These are phyloP conservation scores for Aspergillus tubingensis DNA, from an alignment of 2,329 filamentous ascomycete species.

Conservation along the genomic window DNA sequence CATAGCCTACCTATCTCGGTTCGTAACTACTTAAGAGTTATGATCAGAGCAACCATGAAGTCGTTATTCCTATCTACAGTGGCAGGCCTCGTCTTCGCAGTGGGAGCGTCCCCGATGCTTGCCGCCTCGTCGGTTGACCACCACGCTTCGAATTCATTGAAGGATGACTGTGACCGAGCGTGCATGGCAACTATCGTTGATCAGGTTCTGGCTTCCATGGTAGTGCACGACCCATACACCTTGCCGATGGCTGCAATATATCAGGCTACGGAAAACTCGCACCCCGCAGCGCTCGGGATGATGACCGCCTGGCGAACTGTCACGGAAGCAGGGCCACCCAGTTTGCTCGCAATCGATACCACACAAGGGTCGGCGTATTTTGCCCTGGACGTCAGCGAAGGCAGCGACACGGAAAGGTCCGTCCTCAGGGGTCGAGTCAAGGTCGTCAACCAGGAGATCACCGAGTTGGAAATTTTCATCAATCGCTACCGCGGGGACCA, in stretches of 20 bases:
- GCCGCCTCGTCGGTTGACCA: too few relatives aligned
- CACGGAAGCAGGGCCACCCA: neutral
- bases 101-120: too few relatives aligned
- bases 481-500: constrained; percentile 5
- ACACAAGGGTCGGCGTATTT: neutral
- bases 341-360: neutral
- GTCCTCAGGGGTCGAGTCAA: neutral
- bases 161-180: neutral
- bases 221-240: neutral
- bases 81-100: too few relatives aligned
- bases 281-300: neutral
- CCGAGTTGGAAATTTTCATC: constrained; percentile 1
- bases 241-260: neutral
- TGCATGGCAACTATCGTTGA: neutral
- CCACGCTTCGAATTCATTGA: too few relatives aligned
- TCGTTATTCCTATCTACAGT: too few relatives aligned
- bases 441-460: neutral
- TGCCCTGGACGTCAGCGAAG: neutral
- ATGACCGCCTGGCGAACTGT: constrained; percentile 5
- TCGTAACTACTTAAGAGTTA: too few relatives aligned
- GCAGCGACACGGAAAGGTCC: neutral
- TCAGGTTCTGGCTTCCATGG: neutral
- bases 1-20: too few relatives aligned
- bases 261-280: constrained; percentile 1
- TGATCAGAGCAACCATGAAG: too few relatives aligned